A percentile compares a stretch with the other conserved stretches of the same genome.
These are phyloP conservation scores for Aspergillus felis DNA, from an alignment of 2,329 filamentous ascomycete genomes.

Conservation along the genomic window DNA sequence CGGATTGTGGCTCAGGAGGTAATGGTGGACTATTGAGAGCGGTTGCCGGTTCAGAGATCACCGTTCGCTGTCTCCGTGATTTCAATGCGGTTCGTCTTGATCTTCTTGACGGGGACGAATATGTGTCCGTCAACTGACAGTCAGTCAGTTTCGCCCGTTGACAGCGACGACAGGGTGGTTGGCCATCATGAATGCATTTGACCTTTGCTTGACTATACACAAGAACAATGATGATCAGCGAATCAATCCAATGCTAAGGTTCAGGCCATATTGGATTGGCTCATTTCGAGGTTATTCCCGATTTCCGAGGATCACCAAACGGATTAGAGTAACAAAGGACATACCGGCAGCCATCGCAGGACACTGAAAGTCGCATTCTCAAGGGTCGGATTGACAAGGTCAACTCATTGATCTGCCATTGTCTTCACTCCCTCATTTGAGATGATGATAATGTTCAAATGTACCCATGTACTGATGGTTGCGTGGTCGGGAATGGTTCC, in stretches of 20 bases:
- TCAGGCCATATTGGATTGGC: background rate
- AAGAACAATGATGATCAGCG: background rate
- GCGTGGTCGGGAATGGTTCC: background rate
- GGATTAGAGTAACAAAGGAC: background rate
- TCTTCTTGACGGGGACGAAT: constrained; percentile 14
- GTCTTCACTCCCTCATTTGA: background rate
- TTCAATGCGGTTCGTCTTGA: constrained; percentile 1
- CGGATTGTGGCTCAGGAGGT: background rate
- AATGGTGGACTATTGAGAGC: background rate
- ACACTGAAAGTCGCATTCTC: constrained; percentile 34
- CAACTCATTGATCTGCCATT: background rate
- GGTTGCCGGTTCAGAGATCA: constrained; percentile 1
- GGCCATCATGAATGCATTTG: constrained; percentile 34
- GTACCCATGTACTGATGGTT: background rate
- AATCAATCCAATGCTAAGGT: background rate
- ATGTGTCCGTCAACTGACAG: constrained; percentile 31
- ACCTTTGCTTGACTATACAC: constrained; percentile 32
- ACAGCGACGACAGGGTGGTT: constrained; percentile 32
- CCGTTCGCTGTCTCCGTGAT: constrained; percentile 14
- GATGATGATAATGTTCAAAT: background rate
- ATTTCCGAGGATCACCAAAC: background rate
- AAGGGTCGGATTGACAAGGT: no score
- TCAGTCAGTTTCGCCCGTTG: constrained; percentile 17
- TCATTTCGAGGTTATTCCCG: background rate
- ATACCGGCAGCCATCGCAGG: constrained; percentile 34